A percentile compares a stretch with the other conserved stretches of the same genome.
phyloP scores from a whole-genome alignment of 2,329 filamentous ascomycete species.

The Phaeosphaeria sp. region DNA sequence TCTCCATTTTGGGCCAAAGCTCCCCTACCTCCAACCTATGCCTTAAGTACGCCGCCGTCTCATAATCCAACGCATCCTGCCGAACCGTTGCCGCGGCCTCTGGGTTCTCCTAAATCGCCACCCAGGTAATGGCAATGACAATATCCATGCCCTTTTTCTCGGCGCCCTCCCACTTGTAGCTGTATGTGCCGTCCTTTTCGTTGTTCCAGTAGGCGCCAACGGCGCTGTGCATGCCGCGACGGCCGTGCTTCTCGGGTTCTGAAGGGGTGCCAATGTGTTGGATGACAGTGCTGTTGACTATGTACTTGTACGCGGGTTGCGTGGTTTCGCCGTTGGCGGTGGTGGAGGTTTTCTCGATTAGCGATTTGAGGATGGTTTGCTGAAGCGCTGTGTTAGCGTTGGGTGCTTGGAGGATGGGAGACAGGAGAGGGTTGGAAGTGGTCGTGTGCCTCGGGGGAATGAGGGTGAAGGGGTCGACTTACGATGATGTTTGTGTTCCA shows the following conservation, averaged over 20 bases:
- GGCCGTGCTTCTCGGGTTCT: constrained; percentile 70
- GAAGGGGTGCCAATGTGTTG: constrained; percentile 71
- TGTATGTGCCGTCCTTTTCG: constrained; percentile 90
- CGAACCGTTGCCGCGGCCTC: background rate
- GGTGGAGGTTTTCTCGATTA: constrained; percentile 76
- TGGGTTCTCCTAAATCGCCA: constrained; percentile 53
- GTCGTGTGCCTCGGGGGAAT: constrained; percentile 6
- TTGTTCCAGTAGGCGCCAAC: constrained; percentile 90
- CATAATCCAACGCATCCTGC: background rate
- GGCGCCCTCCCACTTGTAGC: constrained; percentile 76
- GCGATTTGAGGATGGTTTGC: constrained; percentile 77
- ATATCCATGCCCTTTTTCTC: constrained; percentile 61
- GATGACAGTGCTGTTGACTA: constrained; percentile 97
- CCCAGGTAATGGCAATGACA: constrained; percentile 70
- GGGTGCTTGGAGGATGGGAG: constrained; percentile 35
- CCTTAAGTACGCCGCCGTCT: background rate
- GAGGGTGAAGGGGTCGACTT: constrained; percentile 47
- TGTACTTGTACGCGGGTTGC: constrained; percentile 83
- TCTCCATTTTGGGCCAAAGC: background rate
- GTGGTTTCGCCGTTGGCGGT: constrained; percentile 50
- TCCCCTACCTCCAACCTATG: background rate
- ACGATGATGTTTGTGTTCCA: constrained; percentile 97
- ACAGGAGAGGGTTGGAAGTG: constrained; percentile 17
- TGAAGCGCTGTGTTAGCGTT: constrained; percentile 53
- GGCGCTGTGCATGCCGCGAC: constrained; percentile 88